phyloP scores from a whole-genome alignment of 2,329 filamentous ascomycete species.

The Grosmannia clavigera region DNA sequence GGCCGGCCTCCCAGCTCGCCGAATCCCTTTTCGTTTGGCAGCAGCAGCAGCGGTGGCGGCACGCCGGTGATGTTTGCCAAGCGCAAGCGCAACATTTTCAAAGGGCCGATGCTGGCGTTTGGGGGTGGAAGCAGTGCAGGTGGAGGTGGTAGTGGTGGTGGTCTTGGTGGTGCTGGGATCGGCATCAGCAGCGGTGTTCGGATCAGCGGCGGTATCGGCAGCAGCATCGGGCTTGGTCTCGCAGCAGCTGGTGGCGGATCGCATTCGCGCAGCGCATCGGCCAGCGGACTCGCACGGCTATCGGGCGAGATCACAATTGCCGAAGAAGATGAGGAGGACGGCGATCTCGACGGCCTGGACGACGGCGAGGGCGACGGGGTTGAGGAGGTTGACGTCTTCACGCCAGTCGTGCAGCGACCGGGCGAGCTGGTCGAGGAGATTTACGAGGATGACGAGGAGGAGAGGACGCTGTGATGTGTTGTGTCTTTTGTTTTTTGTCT shows the following conservation, averaged over 20 bases:
- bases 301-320: slow-evolving; percentile 66
- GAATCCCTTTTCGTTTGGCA: slow-evolving; percentile 33
- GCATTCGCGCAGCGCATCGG: slow-evolving; percentile 46
- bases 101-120: slow-evolving; percentile 58
- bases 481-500: neutral
- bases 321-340: slow-evolving; percentile 46
- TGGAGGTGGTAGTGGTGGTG: neutral
- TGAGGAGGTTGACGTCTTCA: slow-evolving; percentile 49
- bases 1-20: slow-evolving; percentile 33
- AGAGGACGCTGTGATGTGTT: neutral
- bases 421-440: slow-evolving; percentile 35
- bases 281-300: slow-evolving; percentile 48
- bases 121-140: slow-evolving; percentile 17
- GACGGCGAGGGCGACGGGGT: slow-evolving; percentile 38
- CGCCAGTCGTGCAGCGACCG: slow-evolving; percentile 32
- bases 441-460: slow-evolving; percentile 24
- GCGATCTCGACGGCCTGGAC: slow-evolving; percentile 35
- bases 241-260: slow-evolving; percentile 25
- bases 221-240: neutral
- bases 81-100: slow-evolving; percentile 69
- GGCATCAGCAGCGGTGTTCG: neutral
- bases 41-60: slow-evolving; percentile 37
- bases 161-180: neutral
- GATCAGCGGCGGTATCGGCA: slow-evolving; percentile 12
- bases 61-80: slow-evolving; percentile 61